Evolutionary conservation across 2,329 filamentous ascomycete species (phyloP).

Genomic region (Chalaropsis ovoidea): DNA sequence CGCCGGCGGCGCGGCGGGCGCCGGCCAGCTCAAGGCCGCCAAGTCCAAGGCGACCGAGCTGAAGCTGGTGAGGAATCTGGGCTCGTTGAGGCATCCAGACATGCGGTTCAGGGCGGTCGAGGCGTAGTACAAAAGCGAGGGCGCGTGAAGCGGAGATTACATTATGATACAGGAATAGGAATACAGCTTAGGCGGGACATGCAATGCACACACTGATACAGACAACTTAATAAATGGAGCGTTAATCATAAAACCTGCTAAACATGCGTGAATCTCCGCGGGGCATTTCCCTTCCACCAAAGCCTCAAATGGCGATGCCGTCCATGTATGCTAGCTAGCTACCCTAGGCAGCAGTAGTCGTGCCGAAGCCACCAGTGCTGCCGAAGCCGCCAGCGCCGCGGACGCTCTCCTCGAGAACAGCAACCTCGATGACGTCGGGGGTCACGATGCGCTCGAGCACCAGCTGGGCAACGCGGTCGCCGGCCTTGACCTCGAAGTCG

Average conservation of each 20-base stretch:
- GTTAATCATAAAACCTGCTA: neutral
- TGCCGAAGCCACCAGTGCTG: slow-evolving; percentile 55
- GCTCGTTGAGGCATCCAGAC: slow-evolving; percentile 55
- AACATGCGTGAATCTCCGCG: neutral
- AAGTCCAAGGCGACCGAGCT: slow-evolving; percentile 82
- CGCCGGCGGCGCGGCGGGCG: slow-evolving; percentile 42
- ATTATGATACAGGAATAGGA: neutral
- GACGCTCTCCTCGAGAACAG: slow-evolving; percentile 80
- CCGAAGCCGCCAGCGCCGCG: slow-evolving; percentile 85
- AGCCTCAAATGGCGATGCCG: no score
- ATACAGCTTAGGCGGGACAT: neutral
- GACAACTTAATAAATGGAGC: neutral
- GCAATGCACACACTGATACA: neutral
- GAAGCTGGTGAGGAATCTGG: slow-evolving; percentile 65
- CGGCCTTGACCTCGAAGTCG: slow-evolving; percentile 72
- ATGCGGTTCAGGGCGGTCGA: slow-evolving; percentile 51
- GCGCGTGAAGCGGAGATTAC: neutral
- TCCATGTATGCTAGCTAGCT: no score
- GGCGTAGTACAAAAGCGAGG: neutral
- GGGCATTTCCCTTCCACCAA: no score
- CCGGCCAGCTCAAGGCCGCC: slow-evolving; percentile 47
- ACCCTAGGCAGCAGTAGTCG: slow-evolving; percentile 1
- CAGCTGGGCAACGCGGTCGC: slow-evolving; percentile 87
- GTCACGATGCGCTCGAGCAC: slow-evolving; percentile 91
- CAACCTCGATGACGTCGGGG: slow-evolving; percentile 80